Conservation (phyloP, 495 filamentous ascomycete genomes). For the Clohesyomyces aquaticus region DNA sequence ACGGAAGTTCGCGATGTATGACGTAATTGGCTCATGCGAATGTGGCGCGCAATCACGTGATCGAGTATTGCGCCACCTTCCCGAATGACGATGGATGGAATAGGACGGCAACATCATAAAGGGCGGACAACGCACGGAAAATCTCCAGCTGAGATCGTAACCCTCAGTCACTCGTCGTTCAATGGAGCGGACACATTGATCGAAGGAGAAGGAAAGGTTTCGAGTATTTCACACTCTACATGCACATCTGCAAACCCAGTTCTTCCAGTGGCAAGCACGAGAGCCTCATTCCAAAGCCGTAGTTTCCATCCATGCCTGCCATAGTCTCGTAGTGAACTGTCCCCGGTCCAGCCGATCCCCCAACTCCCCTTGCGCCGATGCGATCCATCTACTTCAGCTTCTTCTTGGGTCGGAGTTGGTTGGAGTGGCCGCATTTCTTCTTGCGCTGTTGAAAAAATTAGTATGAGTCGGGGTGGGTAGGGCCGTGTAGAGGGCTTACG, state of each 20-base stretch:
- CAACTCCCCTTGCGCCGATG: constrained; percentile 32
- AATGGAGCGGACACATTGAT: background rate
- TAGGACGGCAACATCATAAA: too few species aligned
- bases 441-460: constrained; percentile 60
- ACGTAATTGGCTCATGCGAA: constrained; percentile 32
- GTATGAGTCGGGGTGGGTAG: background rate
- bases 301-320: constrained; percentile 4
- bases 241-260: constrained; percentile 1
- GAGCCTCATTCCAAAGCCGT: constrained; percentile 13
- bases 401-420: constrained; percentile 99
- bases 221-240: background rate
- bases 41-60: constrained; percentile 39
- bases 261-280: background rate
- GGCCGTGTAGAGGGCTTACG: constrained; percentile 36
- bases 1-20: constrained; percentile 5
- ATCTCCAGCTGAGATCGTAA: constrained; percentile 3
- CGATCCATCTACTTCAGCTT: constrained; percentile 90
- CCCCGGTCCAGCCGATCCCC: background rate
- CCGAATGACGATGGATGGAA: too few species aligned
- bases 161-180: too few species aligned
- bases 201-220: background rate
- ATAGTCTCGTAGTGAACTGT: background rate
- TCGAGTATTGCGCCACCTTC: constrained; percentile 6
- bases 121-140: constrained; percentile 2
- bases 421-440: constrained; percentile 99